These are phyloP conservation scores for Avena insularis DNA, from an alignment of 176 grass and related monocot genomes.

Conservation along the genomic window DNA sequence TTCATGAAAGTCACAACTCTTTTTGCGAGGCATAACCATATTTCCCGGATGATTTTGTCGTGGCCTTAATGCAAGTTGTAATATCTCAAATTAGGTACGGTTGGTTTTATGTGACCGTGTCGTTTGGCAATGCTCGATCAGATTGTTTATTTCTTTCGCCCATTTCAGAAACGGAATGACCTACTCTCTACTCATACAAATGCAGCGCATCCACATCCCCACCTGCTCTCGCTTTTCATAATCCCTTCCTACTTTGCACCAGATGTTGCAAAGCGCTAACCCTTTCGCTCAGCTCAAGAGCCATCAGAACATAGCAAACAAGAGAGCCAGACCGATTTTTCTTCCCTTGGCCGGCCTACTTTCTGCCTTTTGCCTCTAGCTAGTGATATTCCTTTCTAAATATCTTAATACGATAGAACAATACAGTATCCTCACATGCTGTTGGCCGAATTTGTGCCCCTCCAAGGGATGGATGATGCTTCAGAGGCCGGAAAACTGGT, in stretches of 20 bases:
- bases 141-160: conserved; percentile 34
- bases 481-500: conserved; percentile 59
- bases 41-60: not conserved
- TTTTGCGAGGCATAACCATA: not conserved
- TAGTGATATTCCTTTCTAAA: conserved; percentile 39
- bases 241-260: conserved; percentile 34
- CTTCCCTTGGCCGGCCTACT: conserved; percentile 19
- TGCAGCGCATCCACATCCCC: conserved; percentile 51
- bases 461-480: not conserved
- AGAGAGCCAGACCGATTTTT: conserved; percentile 34
- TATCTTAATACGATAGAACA: conserved; percentile 39
- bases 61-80: conserved; percentile 27
- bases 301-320: conserved; percentile 32
- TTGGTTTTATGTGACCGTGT: not conserved
- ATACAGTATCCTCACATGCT: conserved; percentile 24
- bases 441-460: conserved; percentile 30
- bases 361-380: conserved; percentile 13
- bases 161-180: conserved; percentile 37
- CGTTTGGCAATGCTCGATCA: conserved; percentile 8
- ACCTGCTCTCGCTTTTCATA: conserved; percentile 21
- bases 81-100: conserved; percentile 14
- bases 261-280: conserved; percentile 36
- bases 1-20: not conserved
- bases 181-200: conserved; percentile 28
- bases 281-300: conserved; percentile 65